A percentile compares a stretch with the other conserved stretches of the same genome.
Evolutionary conservation across 2,329 filamentous ascomycete species (phyloP).

Genomic region (Setomelanomma holmii): DNA sequence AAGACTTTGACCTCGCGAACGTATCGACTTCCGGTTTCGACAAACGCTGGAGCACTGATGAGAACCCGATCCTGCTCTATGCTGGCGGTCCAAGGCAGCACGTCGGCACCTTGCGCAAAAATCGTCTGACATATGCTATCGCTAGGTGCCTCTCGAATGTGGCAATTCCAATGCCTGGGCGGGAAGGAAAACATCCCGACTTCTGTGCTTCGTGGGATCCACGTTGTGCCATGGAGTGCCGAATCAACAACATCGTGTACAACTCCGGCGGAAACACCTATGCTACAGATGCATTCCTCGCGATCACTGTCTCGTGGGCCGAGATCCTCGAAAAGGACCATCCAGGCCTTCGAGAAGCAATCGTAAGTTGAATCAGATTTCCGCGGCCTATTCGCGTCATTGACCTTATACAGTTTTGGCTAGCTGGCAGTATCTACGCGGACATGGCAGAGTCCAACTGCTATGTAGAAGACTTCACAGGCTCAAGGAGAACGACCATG

Average conservation of each 20-base stretch:
- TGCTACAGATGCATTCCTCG: not conserved
- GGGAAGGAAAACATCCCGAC: no score
- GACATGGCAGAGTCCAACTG: not conserved
- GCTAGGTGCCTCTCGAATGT: not conserved
- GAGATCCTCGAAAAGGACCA: not conserved
- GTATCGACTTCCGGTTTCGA: not conserved
- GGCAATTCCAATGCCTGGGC: no score
- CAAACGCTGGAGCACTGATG: not conserved
- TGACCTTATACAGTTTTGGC: no score
- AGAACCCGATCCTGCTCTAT: constrained; percentile 1
- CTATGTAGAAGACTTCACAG: not conserved
- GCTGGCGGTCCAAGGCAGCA: constrained; percentile 1
- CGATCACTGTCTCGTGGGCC: not conserved
- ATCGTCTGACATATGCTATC: constrained; percentile 5
- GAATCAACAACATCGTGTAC: constrained; percentile 3
- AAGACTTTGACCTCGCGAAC: no score
- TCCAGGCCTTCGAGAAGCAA: not conserved
- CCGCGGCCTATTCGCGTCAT: no score
- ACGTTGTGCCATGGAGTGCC: constrained; percentile 1
- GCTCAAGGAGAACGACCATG: not conserved
- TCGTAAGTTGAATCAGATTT: no score
- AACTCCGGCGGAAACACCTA: not conserved
- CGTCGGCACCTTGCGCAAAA: constrained; percentile 1
- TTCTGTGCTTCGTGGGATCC: no score
- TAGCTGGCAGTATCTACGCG: no score